Conservation (phyloP, 2,329 filamentous ascomycete genomes). For the Aspergillus pseudonomiae region DNA sequence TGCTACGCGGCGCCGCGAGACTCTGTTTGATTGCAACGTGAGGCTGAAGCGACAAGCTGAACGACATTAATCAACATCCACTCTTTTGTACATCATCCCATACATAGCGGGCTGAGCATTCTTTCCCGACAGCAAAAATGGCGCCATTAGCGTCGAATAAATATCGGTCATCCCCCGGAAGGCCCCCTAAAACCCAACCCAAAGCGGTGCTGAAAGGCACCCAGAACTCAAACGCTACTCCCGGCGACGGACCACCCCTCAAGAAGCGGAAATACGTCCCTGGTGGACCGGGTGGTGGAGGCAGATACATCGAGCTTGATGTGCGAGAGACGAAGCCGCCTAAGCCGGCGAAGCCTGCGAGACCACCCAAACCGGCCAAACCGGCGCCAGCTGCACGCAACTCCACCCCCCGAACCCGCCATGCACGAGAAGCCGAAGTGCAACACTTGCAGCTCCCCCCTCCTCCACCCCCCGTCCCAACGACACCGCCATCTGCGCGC, state of each 20-base stretch:
- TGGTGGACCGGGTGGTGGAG: conserved; percentile 82
- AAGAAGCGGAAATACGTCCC: conserved; percentile 81
- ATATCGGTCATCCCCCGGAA: conserved; percentile 27
- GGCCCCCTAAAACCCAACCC: conserved; percentile 32
- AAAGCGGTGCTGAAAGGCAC: conserved; percentile 37
- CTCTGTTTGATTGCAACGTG: conserved; percentile 14
- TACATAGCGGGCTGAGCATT: neutral
- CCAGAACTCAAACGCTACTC: conserved; percentile 30
- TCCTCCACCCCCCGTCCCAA: conserved; percentile 34
- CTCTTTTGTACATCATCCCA: neutral
- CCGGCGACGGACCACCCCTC: conserved; percentile 61
- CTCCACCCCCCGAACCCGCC: conserved; percentile 55
- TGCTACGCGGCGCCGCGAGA: conserved; percentile 12
- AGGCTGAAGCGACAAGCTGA: conserved; percentile 20
- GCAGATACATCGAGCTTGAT: conserved; percentile 77
- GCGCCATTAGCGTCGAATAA: conserved; percentile 35
- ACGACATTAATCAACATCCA: conserved; percentile 9
- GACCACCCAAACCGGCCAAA: conserved; percentile 38
- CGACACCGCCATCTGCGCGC: conserved; percentile 43
- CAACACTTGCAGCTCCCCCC: conserved; percentile 29
- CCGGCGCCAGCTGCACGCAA: conserved; percentile 50
- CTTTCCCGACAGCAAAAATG: conserved; percentile 24
- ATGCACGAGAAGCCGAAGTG: conserved; percentile 39
- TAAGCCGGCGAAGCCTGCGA: conserved; percentile 29
- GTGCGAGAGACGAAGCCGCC: conserved; percentile 55